Evolutionary conservation across 345 rosid species (phyloP).

Genomic region (Lumnitzera littorea): DNA sequence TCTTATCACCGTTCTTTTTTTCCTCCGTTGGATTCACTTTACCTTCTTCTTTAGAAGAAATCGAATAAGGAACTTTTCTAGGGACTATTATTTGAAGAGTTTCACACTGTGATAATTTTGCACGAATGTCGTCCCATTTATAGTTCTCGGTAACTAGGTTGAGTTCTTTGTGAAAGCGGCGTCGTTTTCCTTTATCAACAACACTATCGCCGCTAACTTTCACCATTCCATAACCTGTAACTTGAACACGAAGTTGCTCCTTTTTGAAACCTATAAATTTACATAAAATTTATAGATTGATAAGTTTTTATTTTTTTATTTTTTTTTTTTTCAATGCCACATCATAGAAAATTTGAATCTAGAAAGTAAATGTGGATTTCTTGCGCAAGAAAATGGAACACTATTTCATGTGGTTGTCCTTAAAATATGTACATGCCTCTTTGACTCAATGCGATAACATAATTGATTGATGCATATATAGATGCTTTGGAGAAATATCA

Average conservation of each 20-base stretch:
- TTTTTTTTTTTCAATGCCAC: too few relatives aligned
- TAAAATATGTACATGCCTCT: too few relatives aligned
- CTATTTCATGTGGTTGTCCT: too few relatives aligned
- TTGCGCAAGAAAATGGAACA: too few relatives aligned
- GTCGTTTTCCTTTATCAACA: neutral
- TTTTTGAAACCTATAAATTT: constrained; percentile 14
- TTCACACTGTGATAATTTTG: constrained; percentile 1
- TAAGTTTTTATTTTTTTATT: too few relatives aligned
- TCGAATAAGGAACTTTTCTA: constrained; percentile 1
- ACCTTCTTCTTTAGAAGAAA: neutral
- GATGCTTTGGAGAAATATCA: too few relatives aligned
- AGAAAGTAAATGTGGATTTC: too few relatives aligned
- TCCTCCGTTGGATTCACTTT: neutral
- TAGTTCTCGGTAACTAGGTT: neutral
- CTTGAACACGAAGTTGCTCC: constrained; percentile 7
- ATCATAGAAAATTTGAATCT: too few relatives aligned
- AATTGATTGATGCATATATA: too few relatives aligned
- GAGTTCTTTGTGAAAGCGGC: constrained; percentile 8
- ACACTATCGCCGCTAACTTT: constrained; percentile 9
- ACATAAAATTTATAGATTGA: neutral
- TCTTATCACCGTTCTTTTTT: neutral
- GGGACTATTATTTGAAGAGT: constrained; percentile 11
- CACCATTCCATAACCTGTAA: neutral
- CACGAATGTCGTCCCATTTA: neutral
- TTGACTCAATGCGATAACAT: too few relatives aligned